phyloP scores from a whole-genome alignment of 1,284 basidiomycete species.

The Melampsora medusae region DNA sequence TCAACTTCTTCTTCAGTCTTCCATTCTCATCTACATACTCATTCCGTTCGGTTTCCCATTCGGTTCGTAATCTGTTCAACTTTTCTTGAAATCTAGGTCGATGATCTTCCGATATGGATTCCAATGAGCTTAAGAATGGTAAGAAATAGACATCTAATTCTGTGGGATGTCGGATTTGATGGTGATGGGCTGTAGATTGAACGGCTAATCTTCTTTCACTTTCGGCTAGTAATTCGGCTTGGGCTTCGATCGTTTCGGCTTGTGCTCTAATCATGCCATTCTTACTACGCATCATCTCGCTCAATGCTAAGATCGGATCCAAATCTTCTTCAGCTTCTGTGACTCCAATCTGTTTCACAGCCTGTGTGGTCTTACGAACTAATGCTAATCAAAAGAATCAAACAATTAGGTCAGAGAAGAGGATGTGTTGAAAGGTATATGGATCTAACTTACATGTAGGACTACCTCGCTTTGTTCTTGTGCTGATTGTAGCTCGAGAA shows the following conservation, averaged over 20 bases:
- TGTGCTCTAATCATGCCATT: slow-evolving; percentile 7
- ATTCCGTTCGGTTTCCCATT: neutral
- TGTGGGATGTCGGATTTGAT: neutral
- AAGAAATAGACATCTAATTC: neutral
- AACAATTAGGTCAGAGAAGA: too few species aligned
- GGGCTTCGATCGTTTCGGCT: neutral
- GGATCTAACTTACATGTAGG: too few species aligned
- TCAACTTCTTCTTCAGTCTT: neutral
- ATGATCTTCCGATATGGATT: neutral
- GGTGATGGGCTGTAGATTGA: too few species aligned
- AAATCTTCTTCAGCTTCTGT: neutral
- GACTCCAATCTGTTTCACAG: neutral
- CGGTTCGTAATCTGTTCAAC: neutral
- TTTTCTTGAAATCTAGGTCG: neutral
- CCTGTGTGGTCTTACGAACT: neutral
- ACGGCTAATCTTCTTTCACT: neutral
- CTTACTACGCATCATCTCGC: neutral
- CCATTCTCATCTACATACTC: neutral
- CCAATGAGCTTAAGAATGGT: neutral
- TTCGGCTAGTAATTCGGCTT: slow-evolving; percentile 3
- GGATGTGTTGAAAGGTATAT: too few species aligned
- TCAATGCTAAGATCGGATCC: neutral
- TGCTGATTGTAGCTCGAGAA: too few species aligned
- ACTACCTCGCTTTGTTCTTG: too few species aligned
- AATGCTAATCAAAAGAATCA: too few species aligned